Evolutionary conservation across 495 filamentous ascomycete genomes (phyloP), one percentile per base, ranked within the genome.

Genomic region (Penicillium egyptiacum): DNA sequence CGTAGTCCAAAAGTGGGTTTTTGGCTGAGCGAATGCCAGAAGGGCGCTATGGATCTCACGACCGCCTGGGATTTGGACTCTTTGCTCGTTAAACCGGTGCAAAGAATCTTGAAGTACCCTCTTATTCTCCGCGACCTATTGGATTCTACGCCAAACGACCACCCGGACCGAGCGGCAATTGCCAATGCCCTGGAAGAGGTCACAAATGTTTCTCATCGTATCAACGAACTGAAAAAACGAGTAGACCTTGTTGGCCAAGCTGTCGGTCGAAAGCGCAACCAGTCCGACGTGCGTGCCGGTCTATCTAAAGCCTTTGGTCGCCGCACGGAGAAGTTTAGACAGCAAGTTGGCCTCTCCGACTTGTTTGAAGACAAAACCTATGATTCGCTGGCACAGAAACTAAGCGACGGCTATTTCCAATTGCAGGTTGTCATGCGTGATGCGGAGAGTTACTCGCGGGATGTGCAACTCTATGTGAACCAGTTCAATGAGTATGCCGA

Each of bases 11-110:
- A 87, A 5, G 89, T 98, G 46, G 83, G 86, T 37, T 86, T 95
- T 48, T 99, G 94, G 94, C 75, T 96, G 30, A 85, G 88, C 55
- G 94, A 96, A 69, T 99, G 94, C 67, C 89, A 88, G 59, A 81
- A 89, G 37, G 90, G 88, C 65, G 92, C 92, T 0, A 84, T 87
- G 52, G 95, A 96, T 66, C 77, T 99, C 25, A 99, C 94, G 0
- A 80, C 80, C 8, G 92, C 95, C 4, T 98, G 95, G 95, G 87
- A 95, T 66, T 73, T 99, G 48, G 91, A 96, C 68, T 92, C 94
- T 5, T 76, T 99, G 33, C 81, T 99, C 14, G 90, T 99, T 56
- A 99, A 99, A 71, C 94, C 94, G 9, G 88, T 93, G 61, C 94
- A 99, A 73, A 82, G 94, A 33, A 84, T 98, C 30, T 80, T 90